Conservation (phyloP, 2,329 filamentous ascomycete species). For the Colletotrichum agaves region DNA sequence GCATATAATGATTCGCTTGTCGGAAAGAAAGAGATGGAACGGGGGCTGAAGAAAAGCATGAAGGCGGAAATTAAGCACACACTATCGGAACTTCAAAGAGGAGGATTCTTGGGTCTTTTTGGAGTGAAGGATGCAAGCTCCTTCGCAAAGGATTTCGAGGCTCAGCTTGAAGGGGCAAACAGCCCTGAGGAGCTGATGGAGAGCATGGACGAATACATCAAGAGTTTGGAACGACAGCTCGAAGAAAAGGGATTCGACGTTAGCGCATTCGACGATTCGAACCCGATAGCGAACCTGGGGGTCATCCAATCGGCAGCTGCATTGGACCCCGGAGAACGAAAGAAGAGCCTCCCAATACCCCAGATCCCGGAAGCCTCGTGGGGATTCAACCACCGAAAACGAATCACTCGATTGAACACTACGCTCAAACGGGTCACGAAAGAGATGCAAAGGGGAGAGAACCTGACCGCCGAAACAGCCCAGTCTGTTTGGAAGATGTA, state of each 20-base stretch:
- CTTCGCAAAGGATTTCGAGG: constrained; percentile 46
- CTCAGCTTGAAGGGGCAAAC: constrained; percentile 33
- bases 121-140: constrained; percentile 59
- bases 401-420: constrained; percentile 51
- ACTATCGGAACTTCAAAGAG: constrained; percentile 43
- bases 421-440: constrained; percentile 44
- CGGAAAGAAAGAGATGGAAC: constrained; percentile 43
- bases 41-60: constrained; percentile 42
- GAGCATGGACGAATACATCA: constrained; percentile 49
- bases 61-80: constrained; percentile 42
- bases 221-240: constrained; percentile 44
- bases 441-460: constrained; percentile 43
- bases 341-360: constrained; percentile 40
- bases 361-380: constrained; percentile 51
- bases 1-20: constrained; percentile 54
- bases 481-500: constrained; percentile 62
- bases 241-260: constrained; percentile 33
- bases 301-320: constrained; percentile 32
- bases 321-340: constrained; percentile 38
- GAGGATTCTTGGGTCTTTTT: constrained; percentile 44
- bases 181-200: constrained; percentile 50
- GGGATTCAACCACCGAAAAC: constrained; percentile 51
- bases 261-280: constrained; percentile 28
- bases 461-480: constrained; percentile 47
- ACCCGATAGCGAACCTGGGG: constrained; percentile 32